phyloP scores from a whole-genome alignment of 2,329 filamentous ascomycete genomes.

The Paraphaeosphaeria sporulosa region DNA sequence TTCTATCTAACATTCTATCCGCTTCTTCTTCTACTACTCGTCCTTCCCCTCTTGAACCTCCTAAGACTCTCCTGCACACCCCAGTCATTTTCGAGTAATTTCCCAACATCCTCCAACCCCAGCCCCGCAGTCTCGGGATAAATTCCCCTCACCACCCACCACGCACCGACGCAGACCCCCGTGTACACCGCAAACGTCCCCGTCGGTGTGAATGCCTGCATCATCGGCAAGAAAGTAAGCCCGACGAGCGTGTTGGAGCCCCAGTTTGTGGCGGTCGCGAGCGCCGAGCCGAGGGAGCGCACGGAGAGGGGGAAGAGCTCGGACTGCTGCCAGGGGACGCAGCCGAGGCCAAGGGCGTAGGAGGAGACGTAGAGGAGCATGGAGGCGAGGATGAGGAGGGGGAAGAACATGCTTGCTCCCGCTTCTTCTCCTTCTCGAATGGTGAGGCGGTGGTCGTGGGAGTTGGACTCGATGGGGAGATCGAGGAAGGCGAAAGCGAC shows the following conservation, averaged over 20 bases:
- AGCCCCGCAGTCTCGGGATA: conserved; percentile 89
- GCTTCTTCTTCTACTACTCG: no score
- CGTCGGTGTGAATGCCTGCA: conserved; percentile 75
- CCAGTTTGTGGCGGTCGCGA: conserved; percentile 87
- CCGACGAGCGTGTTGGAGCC: conserved; percentile 85
- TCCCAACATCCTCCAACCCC: conserved; percentile 80
- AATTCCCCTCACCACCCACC: conserved; percentile 72
- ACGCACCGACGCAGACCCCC: conserved; percentile 71
- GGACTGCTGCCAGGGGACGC: conserved; percentile 95
- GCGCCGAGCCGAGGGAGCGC: conserved; percentile 73
- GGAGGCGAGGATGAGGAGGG: conserved; percentile 69
- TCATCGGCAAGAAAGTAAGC: conserved; percentile 86
- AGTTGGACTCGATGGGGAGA: conserved; percentile 42
- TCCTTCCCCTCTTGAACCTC: conserved; percentile 16
- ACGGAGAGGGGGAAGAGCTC: conserved; percentile 85
- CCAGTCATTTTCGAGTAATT: conserved; percentile 75
- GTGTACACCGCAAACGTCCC: conserved; percentile 87
- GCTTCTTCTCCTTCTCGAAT: conserved; percentile 15
- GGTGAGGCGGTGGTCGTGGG: conserved; percentile 63
- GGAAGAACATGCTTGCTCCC: conserved; percentile 26
- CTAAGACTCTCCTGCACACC: conserved; percentile 58
- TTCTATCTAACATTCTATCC: no score
- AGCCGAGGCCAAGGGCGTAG: conserved; percentile 87
- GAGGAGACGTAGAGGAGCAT: conserved; percentile 85
- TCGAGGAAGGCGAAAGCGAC: conserved; percentile 74